Evolutionary conservation across 2,329 filamentous ascomycete genomes (phyloP), one percentile per base, ranked within the genome.

Genomic region (Aspergillus amoenus): DNA sequence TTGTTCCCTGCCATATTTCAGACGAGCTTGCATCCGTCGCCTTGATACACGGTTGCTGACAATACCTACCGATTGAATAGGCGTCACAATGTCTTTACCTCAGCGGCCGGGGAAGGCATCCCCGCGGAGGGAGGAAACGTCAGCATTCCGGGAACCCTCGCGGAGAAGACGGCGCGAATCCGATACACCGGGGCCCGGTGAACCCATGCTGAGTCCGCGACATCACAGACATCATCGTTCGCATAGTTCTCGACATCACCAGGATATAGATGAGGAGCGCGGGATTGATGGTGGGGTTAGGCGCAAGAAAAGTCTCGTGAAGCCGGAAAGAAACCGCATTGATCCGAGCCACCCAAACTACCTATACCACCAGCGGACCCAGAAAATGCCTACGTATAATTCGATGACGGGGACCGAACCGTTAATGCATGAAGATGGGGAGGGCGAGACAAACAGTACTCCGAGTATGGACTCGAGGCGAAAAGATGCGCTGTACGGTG

Each of bases 331-430:
- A 64, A 89, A 89, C 68, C 86, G 89, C 65, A 91, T 96, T 65
- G 89, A 93, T 66, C 87, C 83, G 62, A 89, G 93, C 66, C 92
- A 97, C 72, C 92, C 93, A 13, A 95, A 97, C 73, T 99, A 97
- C 71, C 85, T 97, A 76, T 99, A 99, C 76, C 87, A 91, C 65
- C 90, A 96, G 73, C 93, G 96, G 84, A 92, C 95, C 9, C 90
- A 92, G 67, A 90, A 93, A 63, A 97, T 99, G 92, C 83, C 88
- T 55, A 89, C 92, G 5, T 81, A 91, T 63, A 94, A 95, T 1
- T 97, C 94, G 0, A 89, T 91, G 6, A 97, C 94, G 0, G 94
- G 94, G 59, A 90, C 96, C 66, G 93, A 97, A 67, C 91, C 93
- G 3, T 85, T 96, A 52, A 76, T 90, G 54, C 93, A 97, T 73